Evolutionary conservation across 768 basidiomycete genomes (phyloP).

Genomic region (Postia placenta): DNA sequence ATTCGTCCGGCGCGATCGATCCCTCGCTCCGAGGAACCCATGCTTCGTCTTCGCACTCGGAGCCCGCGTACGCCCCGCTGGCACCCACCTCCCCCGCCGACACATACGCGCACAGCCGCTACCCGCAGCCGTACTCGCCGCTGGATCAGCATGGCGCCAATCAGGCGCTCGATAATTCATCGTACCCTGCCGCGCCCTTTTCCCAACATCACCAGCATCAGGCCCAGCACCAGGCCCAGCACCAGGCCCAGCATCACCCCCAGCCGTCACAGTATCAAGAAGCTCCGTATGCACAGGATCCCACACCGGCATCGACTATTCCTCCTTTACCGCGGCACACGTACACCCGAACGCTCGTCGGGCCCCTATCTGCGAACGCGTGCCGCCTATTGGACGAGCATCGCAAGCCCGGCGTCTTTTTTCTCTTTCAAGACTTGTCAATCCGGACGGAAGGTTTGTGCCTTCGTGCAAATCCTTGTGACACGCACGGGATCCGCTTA

Average conservation of each 20-base stretch:
- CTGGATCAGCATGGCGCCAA: conserved; percentile 17
- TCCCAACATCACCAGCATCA: conserved; percentile 26
- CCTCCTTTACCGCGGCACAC: conserved; percentile 56
- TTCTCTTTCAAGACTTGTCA: conserved; percentile 91
- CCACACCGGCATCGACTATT: conserved; percentile 25
- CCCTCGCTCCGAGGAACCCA: conserved; percentile 11
- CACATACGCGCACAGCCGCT: conserved; percentile 11
- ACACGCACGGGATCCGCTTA: conserved; percentile 5
- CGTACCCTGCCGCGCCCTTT: conserved; percentile 26
- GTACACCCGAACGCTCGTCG: conserved; percentile 86
- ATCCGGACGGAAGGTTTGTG: conserved; percentile 83
- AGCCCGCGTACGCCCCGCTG: conserved; percentile 14
- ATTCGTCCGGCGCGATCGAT: conserved; percentile 10
- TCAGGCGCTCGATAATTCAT: conserved; percentile 26
- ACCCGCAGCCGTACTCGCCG: conserved; percentile 14
- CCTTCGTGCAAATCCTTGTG: conserved; percentile 13
- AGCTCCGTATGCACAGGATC: conserved; percentile 21
- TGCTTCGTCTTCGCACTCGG: conserved; percentile 9
- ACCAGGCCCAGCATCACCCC: conserved; percentile 21
- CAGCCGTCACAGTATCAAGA: conserved; percentile 19
- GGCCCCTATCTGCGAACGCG: conserved; percentile 82
- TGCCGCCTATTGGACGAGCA: conserved; percentile 81
- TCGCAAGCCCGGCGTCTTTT: conserved; percentile 84
- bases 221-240: conserved; percentile 19
- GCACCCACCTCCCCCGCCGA: conserved; percentile 12